Conservation (phyloP, 2,329 filamentous ascomycete genomes). For the Didymosphaeria variabile region DNA sequence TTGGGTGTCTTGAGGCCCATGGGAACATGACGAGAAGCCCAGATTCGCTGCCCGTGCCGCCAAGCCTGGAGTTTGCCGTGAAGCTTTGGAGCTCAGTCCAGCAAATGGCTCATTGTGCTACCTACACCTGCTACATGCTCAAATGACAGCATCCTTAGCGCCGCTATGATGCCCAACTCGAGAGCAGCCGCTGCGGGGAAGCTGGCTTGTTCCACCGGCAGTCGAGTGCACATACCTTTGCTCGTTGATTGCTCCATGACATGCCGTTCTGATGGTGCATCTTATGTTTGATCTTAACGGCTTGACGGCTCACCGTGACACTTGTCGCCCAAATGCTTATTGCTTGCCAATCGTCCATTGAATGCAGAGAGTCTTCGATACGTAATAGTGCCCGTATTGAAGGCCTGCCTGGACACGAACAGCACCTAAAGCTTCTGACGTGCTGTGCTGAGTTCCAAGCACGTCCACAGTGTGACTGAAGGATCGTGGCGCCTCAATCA, state of each 20-base stretch:
- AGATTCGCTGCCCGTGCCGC: constrained; percentile 17
- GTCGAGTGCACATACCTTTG: neutral
- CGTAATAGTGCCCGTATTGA: neutral
- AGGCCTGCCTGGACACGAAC: neutral
- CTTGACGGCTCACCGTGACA: too few species aligned
- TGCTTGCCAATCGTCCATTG: neutral
- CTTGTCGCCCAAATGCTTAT: too few species aligned
- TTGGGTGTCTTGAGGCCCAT: constrained; percentile 17
- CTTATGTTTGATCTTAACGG: too few species aligned
- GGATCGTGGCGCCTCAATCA: neutral
- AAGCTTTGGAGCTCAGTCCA: constrained; percentile 6
- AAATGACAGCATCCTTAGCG: constrained; percentile 7
- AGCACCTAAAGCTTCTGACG: neutral
- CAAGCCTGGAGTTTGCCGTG: constrained; percentile 24
- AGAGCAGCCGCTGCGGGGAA: constrained; percentile 4
- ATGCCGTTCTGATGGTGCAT: too few species aligned
- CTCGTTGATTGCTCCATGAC: neutral
- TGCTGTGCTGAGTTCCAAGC: neutral
- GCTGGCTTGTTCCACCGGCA: neutral
- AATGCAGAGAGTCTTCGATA: neutral
- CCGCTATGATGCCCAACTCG: neutral
- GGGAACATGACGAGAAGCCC: constrained; percentile 12
- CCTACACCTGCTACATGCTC: neutral
- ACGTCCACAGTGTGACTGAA: neutral
- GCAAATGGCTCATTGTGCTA: constrained; percentile 8